Percentiles rank a stretch among this genome's conserved stretches.
These are phyloP conservation scores for Isoetes engelmannii DNA, from an alignment of 83 land plant species.

Conservation along the genomic window DNA sequence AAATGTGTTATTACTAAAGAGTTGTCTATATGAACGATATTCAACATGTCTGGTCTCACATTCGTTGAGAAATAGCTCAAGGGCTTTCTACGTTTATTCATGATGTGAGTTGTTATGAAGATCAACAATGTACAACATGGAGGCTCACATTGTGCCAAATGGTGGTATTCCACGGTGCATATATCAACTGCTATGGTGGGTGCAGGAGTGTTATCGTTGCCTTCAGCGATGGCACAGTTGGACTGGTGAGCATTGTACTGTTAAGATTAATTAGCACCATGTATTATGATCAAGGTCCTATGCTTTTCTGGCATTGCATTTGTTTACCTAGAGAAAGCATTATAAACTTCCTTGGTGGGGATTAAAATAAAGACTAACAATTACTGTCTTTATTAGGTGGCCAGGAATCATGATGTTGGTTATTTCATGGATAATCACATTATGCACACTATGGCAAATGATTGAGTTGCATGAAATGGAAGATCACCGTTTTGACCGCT, in stretches of 20 bases:
- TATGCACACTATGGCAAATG: slow-evolving; percentile 10
- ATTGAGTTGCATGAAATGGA: neutral
- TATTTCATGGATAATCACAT: neutral
- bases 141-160: neutral
- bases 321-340: neutral
- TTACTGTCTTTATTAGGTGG: neutral
- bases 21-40: too few species aligned
- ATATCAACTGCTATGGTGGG: neutral
- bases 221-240: slow-evolving; percentile 6
- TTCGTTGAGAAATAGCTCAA: too few species aligned
- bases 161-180: slow-evolving; percentile 11
- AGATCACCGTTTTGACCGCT: neutral
- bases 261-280: neutral
- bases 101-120: too few species aligned
- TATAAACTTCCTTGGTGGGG: too few species aligned
- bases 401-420: neutral
- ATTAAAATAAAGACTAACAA: too few species aligned
- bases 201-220: neutral
- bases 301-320: neutral
- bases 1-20: too few species aligned
- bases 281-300: neutral
- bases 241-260: neutral
- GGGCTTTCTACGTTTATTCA: too few species aligned
- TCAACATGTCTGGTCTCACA: too few species aligned
- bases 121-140: neutral